Evolutionary conservation across 1,284 basidiomycete genomes (phyloP).

Genomic region (Phellopilus nigrolimitatus): DNA sequence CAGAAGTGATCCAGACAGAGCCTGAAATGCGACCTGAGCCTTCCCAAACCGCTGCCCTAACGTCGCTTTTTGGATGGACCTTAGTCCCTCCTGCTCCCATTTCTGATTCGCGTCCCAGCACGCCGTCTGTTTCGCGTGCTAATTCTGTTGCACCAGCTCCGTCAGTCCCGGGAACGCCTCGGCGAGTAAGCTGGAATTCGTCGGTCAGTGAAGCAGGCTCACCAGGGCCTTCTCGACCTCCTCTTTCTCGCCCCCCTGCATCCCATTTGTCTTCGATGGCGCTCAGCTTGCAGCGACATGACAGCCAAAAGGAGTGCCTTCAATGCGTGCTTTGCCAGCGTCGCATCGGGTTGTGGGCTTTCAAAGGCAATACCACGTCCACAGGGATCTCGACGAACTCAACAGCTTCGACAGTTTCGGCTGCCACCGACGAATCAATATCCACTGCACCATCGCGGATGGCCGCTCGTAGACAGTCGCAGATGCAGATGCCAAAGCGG

Average conservation of each 20-base stretch:
- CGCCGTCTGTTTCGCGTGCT: constrained; percentile 37
- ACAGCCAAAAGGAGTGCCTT: constrained; percentile 33
- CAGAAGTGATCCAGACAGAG: not conserved
- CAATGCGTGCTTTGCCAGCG: constrained; percentile 69
- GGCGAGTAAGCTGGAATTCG: constrained; percentile 10
- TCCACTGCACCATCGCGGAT: constrained; percentile 7
- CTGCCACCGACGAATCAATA: not conserved
- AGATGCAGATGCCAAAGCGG: constrained; percentile 39
- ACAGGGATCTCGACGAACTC: too few species aligned
- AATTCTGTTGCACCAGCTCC: constrained; percentile 35
- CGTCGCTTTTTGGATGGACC: constrained; percentile 68
- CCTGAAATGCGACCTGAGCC: constrained; percentile 31
- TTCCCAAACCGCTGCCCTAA: constrained; percentile 53
- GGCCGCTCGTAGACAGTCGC: constrained; percentile 9
- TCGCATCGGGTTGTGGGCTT: constrained; percentile 73
- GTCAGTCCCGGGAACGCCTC: constrained; percentile 5
- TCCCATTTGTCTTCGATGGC: constrained; percentile 6
- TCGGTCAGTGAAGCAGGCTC: constrained; percentile 3
- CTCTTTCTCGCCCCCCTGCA: constrained; percentile 8
- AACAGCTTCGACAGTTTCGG: not conserved
- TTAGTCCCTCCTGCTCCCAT: constrained; percentile 33
- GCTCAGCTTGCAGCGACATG: constrained; percentile 7
- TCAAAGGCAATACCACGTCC: constrained; percentile 30
- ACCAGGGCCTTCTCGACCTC: constrained; percentile 15
- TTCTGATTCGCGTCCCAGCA: constrained; percentile 31